Evolutionary conservation across 768 basidiomycete genomes (phyloP), one percentile per base, ranked within the genome.

Genomic region (Inosperma sp.): DNA sequence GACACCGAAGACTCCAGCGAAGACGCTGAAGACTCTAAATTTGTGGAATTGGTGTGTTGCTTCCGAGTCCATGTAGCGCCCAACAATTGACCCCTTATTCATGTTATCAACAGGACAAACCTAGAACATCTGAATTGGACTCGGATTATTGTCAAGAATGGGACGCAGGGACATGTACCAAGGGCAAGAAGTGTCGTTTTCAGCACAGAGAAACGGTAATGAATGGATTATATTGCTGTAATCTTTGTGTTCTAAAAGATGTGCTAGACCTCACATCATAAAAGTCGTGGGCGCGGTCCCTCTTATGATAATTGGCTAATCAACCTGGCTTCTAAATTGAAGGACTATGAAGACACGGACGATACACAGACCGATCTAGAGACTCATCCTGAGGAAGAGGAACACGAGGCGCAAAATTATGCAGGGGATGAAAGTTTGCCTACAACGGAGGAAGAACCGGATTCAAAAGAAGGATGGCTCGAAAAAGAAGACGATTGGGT

Each of bases 121-220:
- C 39, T 22, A 23, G 25, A 7, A 16, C 27, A 40, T 27, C 31
- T 23, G 41, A 51, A 17, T 39, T 30, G 6, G 49, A 35, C 21
- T 16, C 21, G 10, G 26, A 51, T 35, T n/a, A 43, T 33, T 51
- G 50, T 7, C 8, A 51, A n/a, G 50, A 25, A 45, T 51, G 50
- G 50, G 10, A 37, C 31, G 25, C 14, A 22, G 50, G 50, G 17
- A 51, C 19, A 8, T 51, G 50, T 13, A 23, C 22, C 33, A 51
- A 51, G 17, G 50, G 50, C 3, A 42, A 51, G 34, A 51, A 50
- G 22, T 50, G 49, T 3, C 49, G 49, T 10, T 50, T 50, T 50
- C 39, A 39, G 23, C 49, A 50, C 19, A 25, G 36, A 34, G 36
- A 37, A 21, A 39, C 42, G 23, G n/a, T 12, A 34, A 8, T 13